These are phyloP conservation scores for Aspergillus wentii DNA, from an alignment of 495 filamentous ascomycete species.

Conservation along the genomic window DNA sequence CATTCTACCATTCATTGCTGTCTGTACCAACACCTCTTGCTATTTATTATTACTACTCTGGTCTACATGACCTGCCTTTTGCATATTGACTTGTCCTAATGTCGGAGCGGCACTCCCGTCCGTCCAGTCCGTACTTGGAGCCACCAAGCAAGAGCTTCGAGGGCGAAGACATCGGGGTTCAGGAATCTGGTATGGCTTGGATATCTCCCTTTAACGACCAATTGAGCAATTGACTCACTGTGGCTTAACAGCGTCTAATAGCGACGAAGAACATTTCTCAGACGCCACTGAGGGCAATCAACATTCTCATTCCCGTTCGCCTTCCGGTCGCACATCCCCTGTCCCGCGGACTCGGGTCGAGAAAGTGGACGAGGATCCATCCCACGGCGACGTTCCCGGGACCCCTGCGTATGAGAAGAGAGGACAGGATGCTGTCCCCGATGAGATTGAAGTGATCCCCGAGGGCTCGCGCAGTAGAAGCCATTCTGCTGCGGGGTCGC, in stretches of 20 bases:
- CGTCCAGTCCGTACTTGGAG: slow-evolving; percentile 45
- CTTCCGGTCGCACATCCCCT: slow-evolving; percentile 44
- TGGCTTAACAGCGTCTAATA: slow-evolving; percentile 58
- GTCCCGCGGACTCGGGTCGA: slow-evolving; percentile 60
- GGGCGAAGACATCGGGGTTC: slow-evolving; percentile 73
- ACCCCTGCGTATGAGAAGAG: slow-evolving; percentile 55
- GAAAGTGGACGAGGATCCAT: slow-evolving; percentile 51
- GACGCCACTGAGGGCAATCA: slow-evolving; percentile 73
- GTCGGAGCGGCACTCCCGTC: slow-evolving; percentile 36
- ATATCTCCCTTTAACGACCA: slow-evolving; percentile 1
- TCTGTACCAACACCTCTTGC: slow-evolving; percentile 3
- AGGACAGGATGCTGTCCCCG: slow-evolving; percentile 58
- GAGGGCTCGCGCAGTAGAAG: slow-evolving; percentile 49
- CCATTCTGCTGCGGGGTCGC: slow-evolving; percentile 32
- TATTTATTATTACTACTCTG: slow-evolving; percentile 8
- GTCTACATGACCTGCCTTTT: slow-evolving; percentile 17
- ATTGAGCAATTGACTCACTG: no score
- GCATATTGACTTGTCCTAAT: slow-evolving; percentile 21
- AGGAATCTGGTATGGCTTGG: slow-evolving; percentile 63
- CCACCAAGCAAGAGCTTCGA: slow-evolving; percentile 62
- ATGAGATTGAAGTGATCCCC: slow-evolving; percentile 58
- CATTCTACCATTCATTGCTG: slow-evolving; percentile 9
- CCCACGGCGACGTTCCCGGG: slow-evolving; percentile 59
- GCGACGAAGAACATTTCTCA: slow-evolving; percentile 83
- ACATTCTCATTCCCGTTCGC: slow-evolving; percentile 24